Conservation (phyloP, 2,329 filamentous ascomycete genomes). For the Trichoderma brevicompactum region DNA sequence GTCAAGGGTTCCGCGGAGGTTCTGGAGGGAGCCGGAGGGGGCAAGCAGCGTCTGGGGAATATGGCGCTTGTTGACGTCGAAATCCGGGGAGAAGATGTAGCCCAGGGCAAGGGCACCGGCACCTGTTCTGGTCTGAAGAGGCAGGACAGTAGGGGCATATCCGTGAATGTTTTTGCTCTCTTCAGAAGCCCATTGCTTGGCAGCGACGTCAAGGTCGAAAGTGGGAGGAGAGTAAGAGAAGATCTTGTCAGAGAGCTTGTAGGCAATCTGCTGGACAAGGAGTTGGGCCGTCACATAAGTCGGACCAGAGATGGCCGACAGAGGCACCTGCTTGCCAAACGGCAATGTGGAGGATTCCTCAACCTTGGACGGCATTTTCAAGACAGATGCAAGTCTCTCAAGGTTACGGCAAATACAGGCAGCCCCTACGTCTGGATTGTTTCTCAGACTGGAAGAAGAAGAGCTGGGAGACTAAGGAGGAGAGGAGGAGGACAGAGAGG, state of each 20-base stretch:
- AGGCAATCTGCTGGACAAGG: conserved; percentile 94
- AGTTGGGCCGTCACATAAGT: conserved; percentile 93
- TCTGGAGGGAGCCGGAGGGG: conserved; percentile 78
- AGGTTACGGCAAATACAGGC: neutral
- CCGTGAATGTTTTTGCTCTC: conserved; percentile 80
- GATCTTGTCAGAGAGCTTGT: conserved; percentile 93
- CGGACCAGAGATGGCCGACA: conserved; percentile 74
- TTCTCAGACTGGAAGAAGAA: neutral
- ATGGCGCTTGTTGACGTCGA: conserved; percentile 86
- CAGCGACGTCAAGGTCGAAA: conserved; percentile 86
- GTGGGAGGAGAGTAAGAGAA: conserved; percentile 95
- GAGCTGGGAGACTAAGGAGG: neutral
- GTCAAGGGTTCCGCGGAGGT: conserved; percentile 82
- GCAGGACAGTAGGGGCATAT: conserved; percentile 74
- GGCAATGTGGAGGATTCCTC: conserved; percentile 56
- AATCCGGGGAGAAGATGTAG: conserved; percentile 97
- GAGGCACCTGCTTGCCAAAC: conserved; percentile 59
- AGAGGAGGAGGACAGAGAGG: conserved; percentile 24
- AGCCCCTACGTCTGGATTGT: neutral
- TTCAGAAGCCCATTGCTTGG: conserved; percentile 73
- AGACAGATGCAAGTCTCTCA: neutral
- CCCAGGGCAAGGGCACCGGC: conserved; percentile 91
- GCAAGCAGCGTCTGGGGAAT: conserved; percentile 91
- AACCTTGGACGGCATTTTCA: conserved; percentile 27
- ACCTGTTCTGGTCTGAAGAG: conserved; percentile 84